Evolutionary conservation across 805 yeast species (phyloP), one percentile per base, ranked within the genome.

Genomic region (Hanseniaspora guilliermondii): DNA sequence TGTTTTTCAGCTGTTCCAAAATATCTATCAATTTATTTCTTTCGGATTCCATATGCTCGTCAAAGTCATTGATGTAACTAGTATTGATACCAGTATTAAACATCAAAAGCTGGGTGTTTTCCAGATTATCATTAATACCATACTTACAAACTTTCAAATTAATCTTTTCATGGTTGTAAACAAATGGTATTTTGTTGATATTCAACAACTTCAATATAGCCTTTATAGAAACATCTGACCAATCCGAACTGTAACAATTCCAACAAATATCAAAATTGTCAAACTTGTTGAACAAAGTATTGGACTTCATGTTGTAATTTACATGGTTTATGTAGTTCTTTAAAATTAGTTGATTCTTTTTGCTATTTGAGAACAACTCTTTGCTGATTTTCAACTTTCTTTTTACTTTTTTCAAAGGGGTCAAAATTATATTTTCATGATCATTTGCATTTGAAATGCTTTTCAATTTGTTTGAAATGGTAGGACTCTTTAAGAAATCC

Each of bases 31-130:
- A 72, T 55, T 60, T 68, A 56, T 57, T 67, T 55, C 62, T 57
- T 55, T 61, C 70, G 65, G 64, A 60, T 21, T 65, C 69, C 33
- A 68, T 54, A 42, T 36, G 41, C 6, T 37, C 49, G 4, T 37
- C 38, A 21, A 52, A 25, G 49, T 68, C 71, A 52, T 66, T 65
- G 16, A 68, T 66, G 45, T 63, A 58, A 2, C 60, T 49, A 24
- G 61, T 63, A 3, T 70, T 68, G 5, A 68, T 67, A 30, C 71
- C 71, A n/a, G 73, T 64, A 55, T 70, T 72, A 56, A 70, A 71
- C 2, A 72, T 62, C 16, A 72, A 53, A 2, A 70, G 32, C 49
- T 69, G 71, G 0, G 67, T 59, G 53, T 68, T 59, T 11, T 60
- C 60, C 39, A 56, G 3, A 70, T 58, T 30, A 0, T 53, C 40